Evolutionary conservation across 345 rosid genomes (phyloP), one percentile per base, ranked within the genome.

Genomic region (Eucalyptus grandis): DNA sequence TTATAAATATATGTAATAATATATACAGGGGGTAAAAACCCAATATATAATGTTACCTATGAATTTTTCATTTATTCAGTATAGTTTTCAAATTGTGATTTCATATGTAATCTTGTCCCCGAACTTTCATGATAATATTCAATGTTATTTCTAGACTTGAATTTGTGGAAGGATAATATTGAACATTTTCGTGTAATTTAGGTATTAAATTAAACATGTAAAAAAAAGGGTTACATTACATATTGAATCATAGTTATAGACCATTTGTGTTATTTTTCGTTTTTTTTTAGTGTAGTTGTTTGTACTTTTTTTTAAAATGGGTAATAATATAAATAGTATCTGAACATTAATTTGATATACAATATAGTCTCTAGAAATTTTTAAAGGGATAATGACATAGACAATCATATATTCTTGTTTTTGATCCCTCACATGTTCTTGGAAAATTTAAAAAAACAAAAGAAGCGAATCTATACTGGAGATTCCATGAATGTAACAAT

Each of bases 141-240:
- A 24, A 56, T 56, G 14, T 56, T 56, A 24, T 56, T 10, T 0
- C 1, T 56, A 26, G 6, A 56, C 13, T 56, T 56, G 62, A 56
- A 56, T 4, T 10, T 24, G 6, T 56, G 62, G 0, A 56, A 24
- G 0, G 62, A 8, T 0, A 21, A 8, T 53, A 53, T 53, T 21
- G 26, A 53, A 19, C 0, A 0, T 53, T 2, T 53, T 0, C 2
- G 0, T 53, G 5, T 21, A 21, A 53, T 53, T 1, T 53, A 53
- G 5, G 11, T 53, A 53, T 53, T 53, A 53, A 53, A 53, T 53
- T 8, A 26, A 56, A 24, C 3, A 24, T 24, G 1, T 56, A 56
- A 7, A 24, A 10, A 56, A 22, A 49, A 49, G 2, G 6, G 30
- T 56, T 56, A 56, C 30, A 56, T 56, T 56, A 0, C 6, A 56